These are phyloP conservation scores for Mortierella hygrophila DNA, from an alignment of 192 early-diverging fungal genomes.

Conservation along the genomic window DNA sequence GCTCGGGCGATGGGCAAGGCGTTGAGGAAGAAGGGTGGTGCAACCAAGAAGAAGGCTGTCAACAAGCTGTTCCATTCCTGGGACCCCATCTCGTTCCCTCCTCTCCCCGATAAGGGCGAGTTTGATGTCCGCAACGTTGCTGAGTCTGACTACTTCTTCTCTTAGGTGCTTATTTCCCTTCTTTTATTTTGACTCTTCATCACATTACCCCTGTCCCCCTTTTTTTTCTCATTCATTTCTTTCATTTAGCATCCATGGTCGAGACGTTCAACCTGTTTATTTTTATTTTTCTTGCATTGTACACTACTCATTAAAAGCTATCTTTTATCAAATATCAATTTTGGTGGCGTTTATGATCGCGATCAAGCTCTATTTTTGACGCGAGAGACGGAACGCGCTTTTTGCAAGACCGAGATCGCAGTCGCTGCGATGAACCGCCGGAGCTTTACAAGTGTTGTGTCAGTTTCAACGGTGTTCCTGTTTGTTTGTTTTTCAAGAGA, in stretches of 20 bases:
- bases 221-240: neutral
- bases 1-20: conserved; percentile 50
- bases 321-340: neutral
- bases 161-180: conserved; percentile 60
- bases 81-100: conserved; percentile 75
- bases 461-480: too few species aligned
- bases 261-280: neutral
- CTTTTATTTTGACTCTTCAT: neutral
- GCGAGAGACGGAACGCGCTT: too few species aligned
- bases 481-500: too few species aligned
- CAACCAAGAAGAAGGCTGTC: conserved; percentile 9
- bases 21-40: conserved; percentile 31
- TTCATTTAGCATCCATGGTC: conserved; percentile 8
- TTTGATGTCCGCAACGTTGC: conserved; percentile 88
- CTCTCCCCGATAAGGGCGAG: conserved; percentile 84
- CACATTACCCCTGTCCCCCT: neutral
- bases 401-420: too few species aligned
- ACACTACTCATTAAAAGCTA: neutral
- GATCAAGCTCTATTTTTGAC: neutral
- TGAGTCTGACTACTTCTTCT: conserved; percentile 93
- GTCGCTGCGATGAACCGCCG: too few species aligned
- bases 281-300: neutral
- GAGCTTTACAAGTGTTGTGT: too few species aligned
- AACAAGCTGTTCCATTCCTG: conserved; percentile 60
- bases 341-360: neutral